phyloP scores from a whole-genome alignment of 2,329 filamentous ascomycete species.

The Sporothrix pallida region DNA sequence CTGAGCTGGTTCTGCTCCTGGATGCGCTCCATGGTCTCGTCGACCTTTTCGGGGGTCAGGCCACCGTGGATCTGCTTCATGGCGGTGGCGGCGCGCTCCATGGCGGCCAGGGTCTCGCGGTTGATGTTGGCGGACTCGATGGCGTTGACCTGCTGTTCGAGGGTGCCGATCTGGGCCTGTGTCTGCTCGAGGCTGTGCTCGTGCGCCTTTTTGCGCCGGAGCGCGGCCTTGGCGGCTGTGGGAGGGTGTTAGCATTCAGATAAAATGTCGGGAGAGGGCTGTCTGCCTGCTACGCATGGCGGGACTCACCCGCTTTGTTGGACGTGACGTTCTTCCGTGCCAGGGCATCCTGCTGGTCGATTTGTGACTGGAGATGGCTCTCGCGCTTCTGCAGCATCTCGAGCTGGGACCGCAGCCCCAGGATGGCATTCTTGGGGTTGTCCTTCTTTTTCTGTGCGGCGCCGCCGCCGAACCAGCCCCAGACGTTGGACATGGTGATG shows the following conservation, averaged over 20 bases:
- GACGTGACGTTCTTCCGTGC: constrained; percentile 85
- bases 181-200: constrained; percentile 94
- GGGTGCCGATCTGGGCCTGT: constrained; percentile 82
- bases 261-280: background rate
- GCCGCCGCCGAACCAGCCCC: constrained; percentile 91
- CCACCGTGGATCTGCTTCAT: constrained; percentile 94
- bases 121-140: constrained; percentile 99
- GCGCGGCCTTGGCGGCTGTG: constrained; percentile 83
- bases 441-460: constrained; percentile 87
- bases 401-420: constrained; percentile 83
- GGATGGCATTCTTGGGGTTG: constrained; percentile 94
- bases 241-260: background rate
- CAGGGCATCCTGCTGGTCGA: constrained; percentile 87
- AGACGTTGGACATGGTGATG: constrained; percentile 65
- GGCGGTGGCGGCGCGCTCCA: constrained; percentile 87
- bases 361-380: constrained; percentile 86
- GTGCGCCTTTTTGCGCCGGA: constrained; percentile 92
- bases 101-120: constrained; percentile 90
- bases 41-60: constrained; percentile 91
- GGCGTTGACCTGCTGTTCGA: constrained; percentile 93
- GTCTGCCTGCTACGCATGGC: background rate
- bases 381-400: constrained; percentile 98
- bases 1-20: constrained; percentile 91
- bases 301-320: constrained; percentile 83
- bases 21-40: constrained; percentile 91